These are phyloP conservation scores for Penicillium cinerascens DNA, from an alignment of 495 filamentous ascomycete genomes.

Conservation along the genomic window DNA sequence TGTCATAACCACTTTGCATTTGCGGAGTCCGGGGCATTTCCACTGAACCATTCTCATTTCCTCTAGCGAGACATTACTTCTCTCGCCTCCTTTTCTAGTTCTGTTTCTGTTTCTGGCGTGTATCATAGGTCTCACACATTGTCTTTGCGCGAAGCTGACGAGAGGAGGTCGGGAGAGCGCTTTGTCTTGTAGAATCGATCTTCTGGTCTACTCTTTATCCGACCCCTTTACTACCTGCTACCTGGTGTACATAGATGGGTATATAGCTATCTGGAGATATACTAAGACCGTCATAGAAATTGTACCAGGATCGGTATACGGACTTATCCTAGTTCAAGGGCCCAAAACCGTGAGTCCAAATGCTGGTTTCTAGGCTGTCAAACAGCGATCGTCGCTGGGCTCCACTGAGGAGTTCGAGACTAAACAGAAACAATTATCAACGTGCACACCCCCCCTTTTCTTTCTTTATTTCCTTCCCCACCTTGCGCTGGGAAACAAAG, in stretches of 20 bases:
- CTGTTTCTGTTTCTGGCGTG: neutral
- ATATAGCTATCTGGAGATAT: neutral
- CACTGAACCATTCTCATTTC: constrained; percentile 1
- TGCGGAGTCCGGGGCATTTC: constrained; percentile 14
- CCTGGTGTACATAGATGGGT: neutral
- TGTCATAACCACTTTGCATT: constrained; percentile 18
- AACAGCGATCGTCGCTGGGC: constrained; percentile 14
- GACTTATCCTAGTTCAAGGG: neutral
- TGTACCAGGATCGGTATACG: neutral
- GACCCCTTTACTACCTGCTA: neutral
- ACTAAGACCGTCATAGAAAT: neutral
- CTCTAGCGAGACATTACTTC: neutral
- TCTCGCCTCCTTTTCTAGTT: neutral
- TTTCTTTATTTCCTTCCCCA: neutral
- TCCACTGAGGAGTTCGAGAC: constrained; percentile 10
- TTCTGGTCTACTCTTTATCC: neutral
- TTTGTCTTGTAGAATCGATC: neutral
- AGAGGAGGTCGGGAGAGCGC: neutral
- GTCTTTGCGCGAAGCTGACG: neutral
- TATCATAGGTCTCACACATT: neutral
- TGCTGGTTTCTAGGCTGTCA: constrained; percentile 11
- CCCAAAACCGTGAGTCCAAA: neutral
- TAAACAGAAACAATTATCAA: constrained; percentile 7
- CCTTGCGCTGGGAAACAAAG: constrained; percentile 1
- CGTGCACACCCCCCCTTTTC: constrained; percentile 4